Percentiles rank a stretch among this genome's conserved stretches.
These are phyloP conservation scores for Cladophialophora chaetospira DNA, from an alignment of 2,329 filamentous ascomycete species.

Conservation along the genomic window DNA sequence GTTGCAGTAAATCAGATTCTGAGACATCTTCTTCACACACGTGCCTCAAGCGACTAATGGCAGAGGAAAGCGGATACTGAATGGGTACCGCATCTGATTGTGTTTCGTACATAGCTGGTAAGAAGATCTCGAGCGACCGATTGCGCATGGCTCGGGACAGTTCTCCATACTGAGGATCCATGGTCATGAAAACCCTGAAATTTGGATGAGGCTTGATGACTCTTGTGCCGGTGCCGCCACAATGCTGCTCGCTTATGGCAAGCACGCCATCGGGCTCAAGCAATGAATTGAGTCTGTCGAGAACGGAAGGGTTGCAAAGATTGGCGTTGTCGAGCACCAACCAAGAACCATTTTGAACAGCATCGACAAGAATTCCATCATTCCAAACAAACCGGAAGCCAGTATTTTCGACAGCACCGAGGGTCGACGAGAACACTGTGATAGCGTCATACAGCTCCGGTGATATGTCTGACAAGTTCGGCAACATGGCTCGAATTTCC, in stretches of 20 bases:
- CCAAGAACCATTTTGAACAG: slow-evolving; percentile 84
- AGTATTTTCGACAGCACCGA: background rate
- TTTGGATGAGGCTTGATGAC: slow-evolving; percentile 78
- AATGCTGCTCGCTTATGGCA: slow-evolving; percentile 89
- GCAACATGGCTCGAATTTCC: background rate
- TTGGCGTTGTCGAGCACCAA: slow-evolving; percentile 96
- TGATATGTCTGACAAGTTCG: background rate
- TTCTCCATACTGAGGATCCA: slow-evolving; percentile 89
- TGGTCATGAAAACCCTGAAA: slow-evolving; percentile 90
- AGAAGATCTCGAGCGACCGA: slow-evolving; percentile 83
- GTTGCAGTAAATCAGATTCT: slow-evolving; percentile 8
- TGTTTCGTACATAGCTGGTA: slow-evolving; percentile 53
- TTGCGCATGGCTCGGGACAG: slow-evolving; percentile 96
- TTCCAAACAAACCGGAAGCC: slow-evolving; percentile 77
- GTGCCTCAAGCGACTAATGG: slow-evolving; percentile 24
- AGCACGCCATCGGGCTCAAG: slow-evolving; percentile 87
- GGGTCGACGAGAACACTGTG: slow-evolving; percentile 1
- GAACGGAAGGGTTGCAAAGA: slow-evolving; percentile 88
- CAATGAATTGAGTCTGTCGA: slow-evolving; percentile 91
- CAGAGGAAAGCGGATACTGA: slow-evolving; percentile 26
- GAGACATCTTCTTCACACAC: background rate
- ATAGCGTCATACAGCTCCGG: slow-evolving; percentile 6
- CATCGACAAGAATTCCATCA: slow-evolving; percentile 87
- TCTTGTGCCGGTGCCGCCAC: slow-evolving; percentile 72
- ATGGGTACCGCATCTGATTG: slow-evolving; percentile 12